Evolutionary conservation across 805 yeast species (phyloP).

Genomic region (Candida jianshihensis): DNA sequence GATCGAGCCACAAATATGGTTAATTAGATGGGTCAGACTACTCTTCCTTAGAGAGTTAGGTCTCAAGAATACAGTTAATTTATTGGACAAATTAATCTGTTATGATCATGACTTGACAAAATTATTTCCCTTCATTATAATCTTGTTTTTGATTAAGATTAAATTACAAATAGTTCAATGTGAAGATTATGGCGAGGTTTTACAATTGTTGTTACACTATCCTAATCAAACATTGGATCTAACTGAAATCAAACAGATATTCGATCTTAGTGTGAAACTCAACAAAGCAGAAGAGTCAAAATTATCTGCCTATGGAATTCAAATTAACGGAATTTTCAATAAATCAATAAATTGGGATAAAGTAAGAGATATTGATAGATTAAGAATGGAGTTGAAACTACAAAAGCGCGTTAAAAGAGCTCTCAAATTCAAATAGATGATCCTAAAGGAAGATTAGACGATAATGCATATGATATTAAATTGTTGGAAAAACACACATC

Average conservation of each 20-base stretch:
- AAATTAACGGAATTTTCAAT: slow-evolving; percentile 34
- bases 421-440: slow-evolving; percentile 4
- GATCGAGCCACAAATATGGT: slow-evolving; percentile 45
- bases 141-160: slow-evolving; percentile 35
- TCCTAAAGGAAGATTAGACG: background rate
- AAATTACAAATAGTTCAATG: slow-evolving; percentile 37
- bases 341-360: slow-evolving; percentile 32
- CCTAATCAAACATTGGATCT: slow-evolving; percentile 27
- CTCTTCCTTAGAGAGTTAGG: slow-evolving; percentile 41
- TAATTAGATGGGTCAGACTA: slow-evolving; percentile 41
- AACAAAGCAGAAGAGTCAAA: slow-evolving; percentile 29
- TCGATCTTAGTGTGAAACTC: slow-evolving; percentile 30
- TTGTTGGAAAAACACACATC: too few relatives aligned
- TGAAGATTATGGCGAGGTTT: slow-evolving; percentile 41
- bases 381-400: slow-evolving; percentile 39
- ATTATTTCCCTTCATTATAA: slow-evolving; percentile 32
- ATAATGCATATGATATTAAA: too few relatives aligned
- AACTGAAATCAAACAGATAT: slow-evolving; percentile 20
- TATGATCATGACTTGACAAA: slow-evolving; percentile 25
- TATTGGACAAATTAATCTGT: slow-evolving; percentile 38
- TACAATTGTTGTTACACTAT: slow-evolving; percentile 38
- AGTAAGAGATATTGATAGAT: slow-evolving; percentile 36
- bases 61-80: slow-evolving; percentile 24
- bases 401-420: slow-evolving; percentile 33
- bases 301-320: slow-evolving; percentile 28